Conservation (phyloP, 768 basidiomycete species). For the Russula abietina region DNA sequence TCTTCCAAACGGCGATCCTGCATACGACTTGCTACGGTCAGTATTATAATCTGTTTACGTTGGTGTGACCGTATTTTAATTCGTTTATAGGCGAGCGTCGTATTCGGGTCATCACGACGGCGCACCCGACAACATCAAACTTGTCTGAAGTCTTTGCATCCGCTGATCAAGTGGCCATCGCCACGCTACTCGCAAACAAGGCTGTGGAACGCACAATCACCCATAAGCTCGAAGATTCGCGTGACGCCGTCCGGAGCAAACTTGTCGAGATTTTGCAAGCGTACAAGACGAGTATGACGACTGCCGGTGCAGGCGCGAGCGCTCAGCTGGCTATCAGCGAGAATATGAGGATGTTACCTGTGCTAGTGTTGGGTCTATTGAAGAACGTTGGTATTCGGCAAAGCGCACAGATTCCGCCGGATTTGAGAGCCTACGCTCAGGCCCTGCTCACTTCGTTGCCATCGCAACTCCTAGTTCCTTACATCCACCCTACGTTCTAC, state of each 20-base stretch:
- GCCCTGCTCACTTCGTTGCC: constrained; percentile 86
- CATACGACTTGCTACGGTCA: constrained; percentile 47
- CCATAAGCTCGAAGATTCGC: constrained; percentile 82
- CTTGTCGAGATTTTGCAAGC: constrained; percentile 78
- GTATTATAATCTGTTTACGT: background rate
- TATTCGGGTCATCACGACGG: constrained; percentile 84
- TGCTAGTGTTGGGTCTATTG: constrained; percentile 80
- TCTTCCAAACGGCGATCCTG: constrained; percentile 50
- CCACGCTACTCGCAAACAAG: constrained; percentile 82
- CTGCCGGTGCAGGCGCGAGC: constrained; percentile 87
- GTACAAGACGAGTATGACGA: constrained; percentile 96
- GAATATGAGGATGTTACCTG: constrained; percentile 91
- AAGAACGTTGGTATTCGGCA: constrained; percentile 97
- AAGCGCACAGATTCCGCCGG: constrained; percentile 94
- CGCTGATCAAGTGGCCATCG: constrained; percentile 82
- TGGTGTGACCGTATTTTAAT: background rate
- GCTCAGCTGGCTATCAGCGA: constrained; percentile 89
- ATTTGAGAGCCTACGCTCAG: constrained; percentile 93
- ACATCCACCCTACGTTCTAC: constrained; percentile 93
- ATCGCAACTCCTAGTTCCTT: constrained; percentile 85
- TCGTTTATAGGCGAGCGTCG: constrained; percentile 52
- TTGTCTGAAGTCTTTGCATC: constrained; percentile 87
- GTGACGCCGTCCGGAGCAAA: constrained; percentile 78
- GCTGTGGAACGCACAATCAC: constrained; percentile 85
- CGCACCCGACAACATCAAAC: constrained; percentile 81